Evolutionary conservation across 2,329 filamentous ascomycete genomes (phyloP).

Genomic region (Diaporthe destruens): DNA sequence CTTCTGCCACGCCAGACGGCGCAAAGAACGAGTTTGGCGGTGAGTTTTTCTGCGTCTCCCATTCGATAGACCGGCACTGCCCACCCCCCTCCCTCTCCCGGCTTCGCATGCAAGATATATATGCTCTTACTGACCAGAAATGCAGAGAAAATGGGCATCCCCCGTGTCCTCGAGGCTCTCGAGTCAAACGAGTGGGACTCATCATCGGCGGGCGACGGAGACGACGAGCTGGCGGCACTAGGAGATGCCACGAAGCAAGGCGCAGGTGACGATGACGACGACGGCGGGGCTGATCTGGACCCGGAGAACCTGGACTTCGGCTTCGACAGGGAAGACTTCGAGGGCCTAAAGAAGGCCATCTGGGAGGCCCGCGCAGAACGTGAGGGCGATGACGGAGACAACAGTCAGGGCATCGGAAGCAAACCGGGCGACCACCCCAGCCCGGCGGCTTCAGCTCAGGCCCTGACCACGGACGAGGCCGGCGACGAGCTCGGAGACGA

Average conservation of each 20-base stretch:
- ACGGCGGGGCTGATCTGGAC: constrained; percentile 53
- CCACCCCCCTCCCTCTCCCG: not conserved
- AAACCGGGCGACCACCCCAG: not conserved
- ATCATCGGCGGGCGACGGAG: constrained; percentile 45
- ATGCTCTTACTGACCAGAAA: not conserved
- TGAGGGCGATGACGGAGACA: constrained; percentile 42
- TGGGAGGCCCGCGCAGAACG: constrained; percentile 55
- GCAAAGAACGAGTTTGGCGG: constrained; percentile 71
- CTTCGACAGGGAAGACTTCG: constrained; percentile 65
- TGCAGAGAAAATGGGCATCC: constrained; percentile 69
- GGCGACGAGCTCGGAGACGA: constrained; percentile 56
- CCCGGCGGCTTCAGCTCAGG: constrained; percentile 4
- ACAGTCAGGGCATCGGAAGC: constrained; percentile 8
- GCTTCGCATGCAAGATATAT: not conserved
- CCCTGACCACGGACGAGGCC: constrained; percentile 52
- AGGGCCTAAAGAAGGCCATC: constrained; percentile 64
- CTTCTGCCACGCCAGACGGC: constrained; percentile 44
- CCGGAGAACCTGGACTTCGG: constrained; percentile 65
- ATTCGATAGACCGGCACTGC: too few species aligned
- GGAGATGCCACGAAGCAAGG: constrained; percentile 46
- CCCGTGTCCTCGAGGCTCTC: constrained; percentile 70
- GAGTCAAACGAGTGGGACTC: constrained; percentile 75
- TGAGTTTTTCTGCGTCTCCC: constrained; percentile 49
- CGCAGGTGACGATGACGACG: constrained; percentile 46
- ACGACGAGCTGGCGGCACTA: constrained; percentile 50